Conservation (phyloP, 2,329 filamentous ascomycete genomes). For the Rhytidhysteron rufulum region DNA sequence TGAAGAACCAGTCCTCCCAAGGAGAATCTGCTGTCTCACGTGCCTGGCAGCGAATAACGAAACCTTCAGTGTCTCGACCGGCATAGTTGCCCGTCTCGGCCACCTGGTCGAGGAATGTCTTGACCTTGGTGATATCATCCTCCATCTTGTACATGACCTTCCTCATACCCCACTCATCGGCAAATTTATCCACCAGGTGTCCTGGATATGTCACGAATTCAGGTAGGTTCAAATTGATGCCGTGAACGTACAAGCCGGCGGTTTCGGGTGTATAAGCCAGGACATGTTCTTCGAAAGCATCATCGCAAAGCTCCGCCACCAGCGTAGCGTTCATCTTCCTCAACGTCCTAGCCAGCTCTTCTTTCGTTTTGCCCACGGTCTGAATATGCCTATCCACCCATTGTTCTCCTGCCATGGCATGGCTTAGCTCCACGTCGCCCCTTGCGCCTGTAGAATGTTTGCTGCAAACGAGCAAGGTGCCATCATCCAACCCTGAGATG, state of each 20-base stretch:
- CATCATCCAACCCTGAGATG: conserved; percentile 85
- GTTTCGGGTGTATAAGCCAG: conserved; percentile 78
- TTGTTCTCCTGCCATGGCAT: conserved; percentile 76
- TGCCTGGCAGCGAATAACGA: conserved; percentile 86
- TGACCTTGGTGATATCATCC: conserved; percentile 69
- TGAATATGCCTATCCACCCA: conserved; percentile 79
- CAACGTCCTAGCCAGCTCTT: conserved; percentile 73
- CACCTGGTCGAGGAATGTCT: conserved; percentile 74
- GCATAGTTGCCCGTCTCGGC: conserved; percentile 87
- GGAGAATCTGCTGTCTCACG: conserved; percentile 49
- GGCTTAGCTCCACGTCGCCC: conserved; percentile 68
- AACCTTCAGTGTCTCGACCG: conserved; percentile 91
- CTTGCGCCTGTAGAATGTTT: conserved; percentile 91
- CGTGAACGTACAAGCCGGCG: conserved; percentile 90
- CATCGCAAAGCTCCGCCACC: conserved; percentile 93
- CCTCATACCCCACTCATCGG: conserved; percentile 88
- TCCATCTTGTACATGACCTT: conserved; percentile 79
- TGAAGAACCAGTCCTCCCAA: conserved; percentile 98
- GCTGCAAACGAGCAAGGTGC: conserved; percentile 90
- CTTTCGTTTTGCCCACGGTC: conserved; percentile 70
- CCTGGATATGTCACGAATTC: conserved; percentile 85
- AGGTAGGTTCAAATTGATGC: conserved; percentile 92
- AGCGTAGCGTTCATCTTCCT: conserved; percentile 83
- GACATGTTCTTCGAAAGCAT: conserved; percentile 95
- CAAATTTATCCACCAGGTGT: conserved; percentile 80